Percentiles rank a stretch among this genome's conserved stretches.
These are phyloP conservation scores for Xylariaceae sp. DNA, from an alignment of 2,329 filamentous ascomycete genomes.

Conservation along the genomic window DNA sequence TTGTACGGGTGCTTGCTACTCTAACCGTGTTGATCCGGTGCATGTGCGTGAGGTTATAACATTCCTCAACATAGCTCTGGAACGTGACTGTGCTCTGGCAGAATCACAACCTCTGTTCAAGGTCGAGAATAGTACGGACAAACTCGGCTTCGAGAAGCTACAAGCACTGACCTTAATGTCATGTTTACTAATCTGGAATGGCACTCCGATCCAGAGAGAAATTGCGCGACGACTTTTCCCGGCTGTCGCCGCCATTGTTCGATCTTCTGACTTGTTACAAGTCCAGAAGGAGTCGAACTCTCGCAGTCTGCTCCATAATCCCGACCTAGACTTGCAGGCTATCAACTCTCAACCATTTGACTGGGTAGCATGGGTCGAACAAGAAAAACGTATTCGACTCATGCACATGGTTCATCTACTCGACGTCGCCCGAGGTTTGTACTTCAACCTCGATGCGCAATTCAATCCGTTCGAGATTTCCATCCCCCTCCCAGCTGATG, in stretches of 20 bases:
- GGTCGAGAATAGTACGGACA: slow-evolving; percentile 36
- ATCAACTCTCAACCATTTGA: slow-evolving; percentile 52
- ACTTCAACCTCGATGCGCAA: slow-evolving; percentile 62
- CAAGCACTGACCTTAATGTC: slow-evolving; percentile 61
- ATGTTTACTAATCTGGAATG: slow-evolving; percentile 63
- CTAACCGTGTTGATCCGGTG: slow-evolving; percentile 51
- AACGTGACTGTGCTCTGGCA: slow-evolving; percentile 48
- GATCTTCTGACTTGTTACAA: slow-evolving; percentile 51
- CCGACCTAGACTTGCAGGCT: slow-evolving; percentile 41
- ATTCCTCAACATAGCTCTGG: slow-evolving; percentile 52
- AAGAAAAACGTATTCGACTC: slow-evolving; percentile 62
- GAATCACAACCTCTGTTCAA: slow-evolving; percentile 36
- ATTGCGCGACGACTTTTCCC: slow-evolving; percentile 56
- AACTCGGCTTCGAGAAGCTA: slow-evolving; percentile 56
- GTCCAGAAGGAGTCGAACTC: slow-evolving; percentile 45
- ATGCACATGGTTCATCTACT: slow-evolving; percentile 61
- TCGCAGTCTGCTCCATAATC: slow-evolving; percentile 58
- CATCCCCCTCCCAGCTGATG: slow-evolving; percentile 65
- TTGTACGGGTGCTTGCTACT: slow-evolving; percentile 71
- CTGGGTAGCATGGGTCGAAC: slow-evolving; percentile 64
- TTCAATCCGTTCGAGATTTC: slow-evolving; percentile 61
- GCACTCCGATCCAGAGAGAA: slow-evolving; percentile 59
- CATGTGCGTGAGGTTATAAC: slow-evolving; percentile 65
- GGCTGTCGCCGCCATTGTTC: slow-evolving; percentile 51
- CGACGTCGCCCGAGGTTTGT: slow-evolving; percentile 62